Base-by-base conservation (phyloP, 768 basidiomycete species). In the Mycena maculata region DNA sequence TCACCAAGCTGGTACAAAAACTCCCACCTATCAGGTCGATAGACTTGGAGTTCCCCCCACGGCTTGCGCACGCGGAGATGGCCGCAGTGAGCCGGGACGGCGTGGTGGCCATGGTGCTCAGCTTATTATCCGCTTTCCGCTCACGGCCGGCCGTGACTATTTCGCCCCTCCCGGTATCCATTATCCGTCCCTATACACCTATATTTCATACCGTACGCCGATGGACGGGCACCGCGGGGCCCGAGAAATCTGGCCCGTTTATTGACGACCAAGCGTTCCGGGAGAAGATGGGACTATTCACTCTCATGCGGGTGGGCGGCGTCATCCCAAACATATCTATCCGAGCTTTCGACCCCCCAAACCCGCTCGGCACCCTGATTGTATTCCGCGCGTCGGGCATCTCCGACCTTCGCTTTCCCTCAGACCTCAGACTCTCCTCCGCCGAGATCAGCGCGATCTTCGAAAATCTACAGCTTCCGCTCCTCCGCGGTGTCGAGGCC, bases 171-270 rank as follows among this genome's bases (percentile, higher is more conserved):
- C 7, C 9, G 1, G 42, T 60, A 1, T 36, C 49, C 13, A 47
- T 60, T 31, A 45, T 65, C 18, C 64, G 64, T 12, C 64, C 64
- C 1, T n/a, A 31, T 20, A 60, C 33, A 30, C 64, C 58, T 2
- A 12, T 42, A 3, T 25, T 60, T 7, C 8, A 36, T n/a, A 16
- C 41, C 2, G 18, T 52, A 16, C 58, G 42, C 27, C 42, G 44
- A 1, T 8, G 7, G 18, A 11, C 42, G n/a, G 49, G 36, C 30
- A 36, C 45, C 44, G 2, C 39, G 13, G 45, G 31, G 12, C 25
- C 42, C 8, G 11, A 12, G 31, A 57, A 31, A 44, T 22, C 44
- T 3, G n/a, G 2, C 2, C 45, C 31, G 13, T 49, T 44, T 11
- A 58, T 58, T 7, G 12, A 52, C 4, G 63, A 58, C n/a, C 27